Evolutionary conservation across 176 grass and related monocot genomes (phyloP).

Genomic region (Musa itinerans): DNA sequence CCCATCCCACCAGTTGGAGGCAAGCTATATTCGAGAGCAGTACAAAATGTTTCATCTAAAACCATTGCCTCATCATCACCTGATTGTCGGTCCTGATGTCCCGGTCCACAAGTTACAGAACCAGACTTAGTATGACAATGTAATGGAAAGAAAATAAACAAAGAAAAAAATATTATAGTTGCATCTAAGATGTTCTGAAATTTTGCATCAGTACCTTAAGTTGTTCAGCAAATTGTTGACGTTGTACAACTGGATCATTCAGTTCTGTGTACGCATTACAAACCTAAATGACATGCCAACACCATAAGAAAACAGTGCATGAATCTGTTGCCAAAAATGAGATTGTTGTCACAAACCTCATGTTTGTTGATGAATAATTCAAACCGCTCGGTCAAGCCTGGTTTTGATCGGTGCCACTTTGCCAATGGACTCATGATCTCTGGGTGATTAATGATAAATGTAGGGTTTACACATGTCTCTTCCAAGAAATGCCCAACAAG

Average conservation of each 20-base stretch:
- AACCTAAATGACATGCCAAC: neutral
- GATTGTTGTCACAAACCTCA: constrained; percentile 41
- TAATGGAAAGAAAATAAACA: neutral
- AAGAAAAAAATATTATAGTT: no score
- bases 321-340: constrained; percentile 11
- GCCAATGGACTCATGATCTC: constrained; percentile 98
- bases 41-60: constrained; percentile 86
- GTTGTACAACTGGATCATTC: constrained; percentile 32
- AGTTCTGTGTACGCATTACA: constrained; percentile 8
- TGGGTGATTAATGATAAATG: constrained; percentile 91
- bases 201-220: constrained; percentile 48
- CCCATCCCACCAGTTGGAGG: constrained; percentile 91
- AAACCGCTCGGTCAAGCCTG: constrained; percentile 75
- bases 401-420: constrained; percentile 66
- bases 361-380: constrained; percentile 96
- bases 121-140: neutral
- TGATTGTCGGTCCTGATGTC: constrained; percentile 80
- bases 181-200: neutral
- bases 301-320: neutral
- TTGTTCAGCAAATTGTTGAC: constrained; percentile 77
- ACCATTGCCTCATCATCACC: constrained; percentile 99
- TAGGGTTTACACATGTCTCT: constrained; percentile 74
- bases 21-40: constrained; percentile 84
- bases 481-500: constrained; percentile 95
- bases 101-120: neutral